phyloP scores from a whole-genome alignment of 805 yeast genomes.

The Teunomyces tritomae region DNA sequence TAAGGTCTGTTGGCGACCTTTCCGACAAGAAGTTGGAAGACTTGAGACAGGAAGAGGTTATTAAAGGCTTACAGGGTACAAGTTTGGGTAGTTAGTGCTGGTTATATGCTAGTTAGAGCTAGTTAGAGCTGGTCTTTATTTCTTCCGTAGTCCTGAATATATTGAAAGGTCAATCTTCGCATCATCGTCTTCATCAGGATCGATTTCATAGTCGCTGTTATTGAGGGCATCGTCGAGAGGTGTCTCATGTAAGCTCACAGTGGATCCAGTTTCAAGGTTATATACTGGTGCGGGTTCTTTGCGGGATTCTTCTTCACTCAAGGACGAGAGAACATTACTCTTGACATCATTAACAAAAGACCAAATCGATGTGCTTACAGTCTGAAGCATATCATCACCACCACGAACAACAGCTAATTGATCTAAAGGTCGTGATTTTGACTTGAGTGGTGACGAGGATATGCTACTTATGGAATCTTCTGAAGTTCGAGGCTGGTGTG shows the following conservation, averaged over 20 bases:
- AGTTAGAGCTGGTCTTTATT: slow-evolving; percentile 2
- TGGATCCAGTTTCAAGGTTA: slow-evolving; percentile 26
- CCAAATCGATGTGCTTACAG: slow-evolving; percentile 42
- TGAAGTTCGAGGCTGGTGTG: slow-evolving; percentile 15
- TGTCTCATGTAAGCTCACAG: slow-evolving; percentile 15
- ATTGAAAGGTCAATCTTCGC: slow-evolving; percentile 26
- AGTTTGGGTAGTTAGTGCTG: slow-evolving; percentile 1
- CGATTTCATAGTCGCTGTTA: slow-evolving; percentile 14
- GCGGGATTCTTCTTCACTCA: slow-evolving; percentile 13
- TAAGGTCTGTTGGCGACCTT: slow-evolving; percentile 38
- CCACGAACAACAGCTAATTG: neutral
- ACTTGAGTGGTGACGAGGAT: slow-evolving; percentile 27
- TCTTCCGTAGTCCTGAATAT: slow-evolving; percentile 15
- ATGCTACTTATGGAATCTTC: slow-evolving; percentile 25
- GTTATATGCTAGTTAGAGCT: neutral
- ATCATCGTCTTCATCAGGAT: slow-evolving; percentile 12
- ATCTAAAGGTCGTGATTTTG: slow-evolving; percentile 14
- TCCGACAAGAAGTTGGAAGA: slow-evolving; percentile 29
- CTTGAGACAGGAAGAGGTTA: slow-evolving; percentile 32
- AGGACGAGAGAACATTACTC: slow-evolving; percentile 29
- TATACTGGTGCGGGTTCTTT: slow-evolving; percentile 11
- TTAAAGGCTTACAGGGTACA: slow-evolving; percentile 36
- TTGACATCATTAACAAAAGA: slow-evolving; percentile 43
- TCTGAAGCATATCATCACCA: slow-evolving; percentile 38
- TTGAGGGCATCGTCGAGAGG: slow-evolving; percentile 4